Evolutionary conservation across 495 filamentous ascomycete species (phyloP), one percentile per base, ranked within the genome.

Genomic region (Emericellopsis terricola): DNA sequence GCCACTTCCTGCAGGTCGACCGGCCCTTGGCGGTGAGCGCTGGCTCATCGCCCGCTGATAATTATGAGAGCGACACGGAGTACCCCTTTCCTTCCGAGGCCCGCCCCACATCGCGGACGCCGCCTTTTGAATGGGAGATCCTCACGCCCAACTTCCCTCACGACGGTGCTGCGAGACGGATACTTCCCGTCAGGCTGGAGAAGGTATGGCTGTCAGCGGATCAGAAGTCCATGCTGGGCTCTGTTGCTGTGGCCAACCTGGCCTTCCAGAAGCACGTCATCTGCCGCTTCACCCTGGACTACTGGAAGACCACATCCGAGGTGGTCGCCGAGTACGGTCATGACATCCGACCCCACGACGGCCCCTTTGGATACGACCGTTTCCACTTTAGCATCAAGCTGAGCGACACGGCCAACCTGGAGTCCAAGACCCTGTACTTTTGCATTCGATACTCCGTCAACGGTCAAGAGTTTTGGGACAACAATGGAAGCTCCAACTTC

Each of bases 281-380:
- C 15, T 84, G 82, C 51, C 72, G 89, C 18, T 97, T 97, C 49
- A 96, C 91, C 1, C 69, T 96, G 36, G 89, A 97, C 53, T 85
- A 86, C 50, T 97, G 89, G 89, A 91, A 87, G 59, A 97, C 89
- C 0, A 86, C 85, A 2, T 97, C 89, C 1, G 89, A 97, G 50
- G 78, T 97, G 3, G 64, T 68, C 27, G 91, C 84, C 7, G 85
- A 94, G 46, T 97, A 70, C 56, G 78, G 75, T 51, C 68, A 78
- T 36, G 81, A 91, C 55, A 66, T 85, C 20, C 68, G 72, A 8
- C 76, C 69, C 26, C 69, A 69, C 36, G 75, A 80, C 29, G 52
- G 49, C 6, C 58, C 73, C 10, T 69, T 78, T 45, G 74, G 77
- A 19, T 78, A 72, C 45, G 89, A 97, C 49, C 70, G 81, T 15